Conservation (phyloP, 2,329 filamentous ascomycete genomes). For the Paracoccidioides brasiliensis region DNA sequence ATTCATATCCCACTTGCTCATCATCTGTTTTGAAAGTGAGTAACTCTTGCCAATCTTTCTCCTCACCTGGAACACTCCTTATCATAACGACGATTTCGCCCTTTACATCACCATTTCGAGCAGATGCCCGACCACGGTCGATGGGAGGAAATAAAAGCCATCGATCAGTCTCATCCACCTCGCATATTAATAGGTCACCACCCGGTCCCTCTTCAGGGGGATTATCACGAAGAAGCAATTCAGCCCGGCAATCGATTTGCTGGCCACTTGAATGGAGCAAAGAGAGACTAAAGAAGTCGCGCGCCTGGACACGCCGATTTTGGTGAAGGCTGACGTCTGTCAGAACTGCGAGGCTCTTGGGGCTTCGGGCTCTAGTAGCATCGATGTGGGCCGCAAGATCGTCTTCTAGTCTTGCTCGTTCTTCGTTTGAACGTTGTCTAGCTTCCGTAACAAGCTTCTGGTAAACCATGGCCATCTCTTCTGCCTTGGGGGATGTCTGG, state of each 20-base stretch:
- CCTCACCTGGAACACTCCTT: constrained; percentile 50
- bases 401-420: constrained; percentile 62
- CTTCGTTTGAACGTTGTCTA: constrained; percentile 59
- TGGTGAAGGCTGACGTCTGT: constrained; percentile 59
- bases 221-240: constrained; percentile 75
- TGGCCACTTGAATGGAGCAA: constrained; percentile 82
- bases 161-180: constrained; percentile 61
- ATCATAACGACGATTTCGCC: constrained; percentile 79
- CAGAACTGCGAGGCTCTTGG: constrained; percentile 60
- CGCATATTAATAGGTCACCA: constrained; percentile 84
- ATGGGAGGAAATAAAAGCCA: constrained; percentile 91
- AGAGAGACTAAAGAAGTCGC: constrained; percentile 80
- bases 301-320: constrained; percentile 70
- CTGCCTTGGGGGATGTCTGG: constrained; percentile 39
- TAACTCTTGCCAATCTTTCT: constrained; percentile 68
- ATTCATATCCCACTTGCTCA: constrained; percentile 67
- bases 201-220: constrained; percentile 50
- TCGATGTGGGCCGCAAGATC: constrained; percentile 79
- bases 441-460: constrained; percentile 63
- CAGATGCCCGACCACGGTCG: constrained; percentile 59
- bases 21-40: constrained; percentile 64
- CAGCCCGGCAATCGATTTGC: constrained; percentile 74
- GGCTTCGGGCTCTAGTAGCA: constrained; percentile 63
- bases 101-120: constrained; percentile 58
- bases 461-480: constrained; percentile 49